A percentile compares a stretch with the other conserved stretches of the same genome.
These are phyloP conservation scores for Trichoderma sp. DNA, from an alignment of 2,329 filamentous ascomycete genomes.

Conservation along the genomic window DNA sequence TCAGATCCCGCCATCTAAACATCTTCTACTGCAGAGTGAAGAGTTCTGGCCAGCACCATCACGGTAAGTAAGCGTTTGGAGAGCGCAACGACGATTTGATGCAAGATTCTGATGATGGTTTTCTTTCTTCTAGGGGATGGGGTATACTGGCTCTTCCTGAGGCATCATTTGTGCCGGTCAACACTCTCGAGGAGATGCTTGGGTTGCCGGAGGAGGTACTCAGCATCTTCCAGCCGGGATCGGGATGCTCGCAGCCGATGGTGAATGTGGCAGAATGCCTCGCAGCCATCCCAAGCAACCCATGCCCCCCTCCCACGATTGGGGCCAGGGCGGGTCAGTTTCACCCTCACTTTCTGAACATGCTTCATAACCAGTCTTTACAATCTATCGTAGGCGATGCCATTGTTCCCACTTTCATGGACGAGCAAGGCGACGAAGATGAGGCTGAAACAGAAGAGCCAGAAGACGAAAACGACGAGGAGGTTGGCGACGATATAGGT, in stretches of 20 bases:
- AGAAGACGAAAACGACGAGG: constrained; percentile 15
- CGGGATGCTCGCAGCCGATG: constrained; percentile 24
- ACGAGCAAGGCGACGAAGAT: constrained; percentile 17
- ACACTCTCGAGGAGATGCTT: constrained; percentile 34
- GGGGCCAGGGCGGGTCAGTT: constrained; percentile 14
- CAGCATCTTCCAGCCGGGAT: constrained; percentile 14
- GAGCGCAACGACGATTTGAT: not conserved
- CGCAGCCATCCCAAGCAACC: constrained; percentile 31
- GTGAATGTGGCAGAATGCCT: constrained; percentile 30
- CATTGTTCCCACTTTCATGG: not conserved
- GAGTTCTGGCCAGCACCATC: constrained; percentile 30
- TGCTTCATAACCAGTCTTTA: constrained; percentile 18
- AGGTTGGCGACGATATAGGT: constrained; percentile 15
- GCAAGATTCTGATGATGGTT: not conserved
- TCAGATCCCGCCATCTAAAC: constrained; percentile 24
- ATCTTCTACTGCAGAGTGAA: constrained; percentile 28
- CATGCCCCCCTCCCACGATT: constrained; percentile 22
- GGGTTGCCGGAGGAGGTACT: constrained; percentile 27
- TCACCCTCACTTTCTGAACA: constrained; percentile 4
- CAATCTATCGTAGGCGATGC: constrained; percentile 7
- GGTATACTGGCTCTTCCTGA: constrained; percentile 46
- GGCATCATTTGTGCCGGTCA: constrained; percentile 41
- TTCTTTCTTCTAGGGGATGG: constrained; percentile 40
- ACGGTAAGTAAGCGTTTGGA: constrained; percentile 24
- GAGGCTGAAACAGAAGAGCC: constrained; percentile 21